These are phyloP conservation scores for Hypoxylon fuscum DNA, from an alignment of 495 filamentous ascomycete species.

Conservation along the genomic window DNA sequence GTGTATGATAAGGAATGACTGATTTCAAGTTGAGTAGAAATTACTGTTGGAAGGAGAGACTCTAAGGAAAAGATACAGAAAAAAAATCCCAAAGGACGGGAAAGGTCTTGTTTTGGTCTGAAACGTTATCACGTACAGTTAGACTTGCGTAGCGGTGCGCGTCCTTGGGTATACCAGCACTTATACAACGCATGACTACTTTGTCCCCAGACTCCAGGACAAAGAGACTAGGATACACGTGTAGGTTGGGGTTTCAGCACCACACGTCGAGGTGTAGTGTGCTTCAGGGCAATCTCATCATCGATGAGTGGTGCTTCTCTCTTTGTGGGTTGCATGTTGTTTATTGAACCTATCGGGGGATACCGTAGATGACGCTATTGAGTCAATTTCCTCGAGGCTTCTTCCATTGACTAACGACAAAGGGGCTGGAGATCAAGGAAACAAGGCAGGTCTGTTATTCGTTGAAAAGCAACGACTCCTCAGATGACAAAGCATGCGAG, in stretches of 20 bases:
- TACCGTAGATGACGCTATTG: slow-evolving; percentile 2
- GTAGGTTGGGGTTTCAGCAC: background rate
- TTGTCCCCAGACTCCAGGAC: slow-evolving; percentile 19
- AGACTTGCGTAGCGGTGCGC: background rate
- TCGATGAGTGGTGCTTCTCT: background rate
- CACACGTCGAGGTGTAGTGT: background rate
- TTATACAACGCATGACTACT: slow-evolving; percentile 21
- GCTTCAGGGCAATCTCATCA: background rate
- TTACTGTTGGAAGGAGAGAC: slow-evolving; percentile 9
- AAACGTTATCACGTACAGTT: background rate
- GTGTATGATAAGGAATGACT: slow-evolving; percentile 10
- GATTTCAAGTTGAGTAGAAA: slow-evolving; percentile 1
- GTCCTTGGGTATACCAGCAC: slow-evolving; percentile 1
- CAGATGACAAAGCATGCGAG: slow-evolving; percentile 22
- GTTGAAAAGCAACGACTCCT: slow-evolving; percentile 11
- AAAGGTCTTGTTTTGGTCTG: background rate
- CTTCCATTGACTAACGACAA: slow-evolving; percentile 18
- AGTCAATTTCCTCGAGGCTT: background rate
- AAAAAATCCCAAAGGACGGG: slow-evolving; percentile 1
- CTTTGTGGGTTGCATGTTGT: slow-evolving; percentile 10
- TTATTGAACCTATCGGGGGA: slow-evolving; percentile 1
- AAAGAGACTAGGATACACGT: slow-evolving; percentile 11
- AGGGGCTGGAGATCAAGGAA: background rate
- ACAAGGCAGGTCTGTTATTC: slow-evolving; percentile 12
- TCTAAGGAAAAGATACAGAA: slow-evolving; percentile 21